Conservation (phyloP, 257 asterid genomes). For the Solanum appendiculatum region DNA sequence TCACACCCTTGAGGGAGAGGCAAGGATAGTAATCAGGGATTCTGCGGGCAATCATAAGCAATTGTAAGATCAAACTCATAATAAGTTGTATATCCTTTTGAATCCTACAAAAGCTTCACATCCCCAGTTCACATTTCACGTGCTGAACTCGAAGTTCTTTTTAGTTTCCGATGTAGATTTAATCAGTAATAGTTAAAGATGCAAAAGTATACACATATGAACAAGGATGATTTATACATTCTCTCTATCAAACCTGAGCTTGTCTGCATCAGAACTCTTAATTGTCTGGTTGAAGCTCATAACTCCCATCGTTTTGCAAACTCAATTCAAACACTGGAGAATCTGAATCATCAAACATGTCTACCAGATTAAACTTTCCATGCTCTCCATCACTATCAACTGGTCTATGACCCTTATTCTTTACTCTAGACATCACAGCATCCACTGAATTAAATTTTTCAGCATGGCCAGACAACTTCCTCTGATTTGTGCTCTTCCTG, state of each 20-base stretch:
- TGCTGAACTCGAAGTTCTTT: not conserved
- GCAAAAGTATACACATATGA: not conserved
- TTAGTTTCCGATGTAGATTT: not conserved
- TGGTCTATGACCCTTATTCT: not conserved
- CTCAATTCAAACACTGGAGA: constrained; percentile 45
- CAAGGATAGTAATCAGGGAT: not conserved
- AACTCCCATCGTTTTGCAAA: constrained; percentile 61
- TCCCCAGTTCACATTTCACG: not conserved
- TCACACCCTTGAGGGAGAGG: not conserved
- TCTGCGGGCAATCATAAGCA: not conserved
- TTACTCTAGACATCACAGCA: constrained; percentile 8
- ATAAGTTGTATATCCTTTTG: not conserved
- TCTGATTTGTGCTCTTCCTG: constrained; percentile 25
- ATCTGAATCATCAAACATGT: constrained; percentile 16
- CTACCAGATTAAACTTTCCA: constrained; percentile 8
- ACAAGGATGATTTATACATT: not conserved
- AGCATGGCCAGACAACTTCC: constrained; percentile 11
- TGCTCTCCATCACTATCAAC: constrained; percentile 6
- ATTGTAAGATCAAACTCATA: not conserved
- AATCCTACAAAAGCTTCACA: not conserved
- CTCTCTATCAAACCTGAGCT: not conserved
- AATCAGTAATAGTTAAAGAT: not conserved
- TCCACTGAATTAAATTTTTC: constrained; percentile 13
- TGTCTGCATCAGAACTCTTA: constrained; percentile 1
- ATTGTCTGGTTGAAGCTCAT: constrained; percentile 29